phyloP scores from a whole-genome alignment of 2,329 filamentous ascomycete species.

The Coniochaeta ligniaria region DNA sequence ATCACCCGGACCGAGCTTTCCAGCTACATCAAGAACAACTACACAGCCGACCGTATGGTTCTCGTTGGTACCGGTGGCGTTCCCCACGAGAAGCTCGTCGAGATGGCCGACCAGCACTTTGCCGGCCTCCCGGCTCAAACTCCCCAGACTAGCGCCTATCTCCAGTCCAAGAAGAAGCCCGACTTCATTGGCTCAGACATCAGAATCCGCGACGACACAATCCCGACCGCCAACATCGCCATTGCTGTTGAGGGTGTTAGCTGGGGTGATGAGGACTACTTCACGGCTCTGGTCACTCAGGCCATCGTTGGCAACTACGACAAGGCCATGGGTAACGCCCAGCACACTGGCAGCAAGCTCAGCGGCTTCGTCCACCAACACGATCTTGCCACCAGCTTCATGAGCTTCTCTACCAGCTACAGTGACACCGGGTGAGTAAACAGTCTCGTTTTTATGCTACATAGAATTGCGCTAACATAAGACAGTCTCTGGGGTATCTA shows the following conservation, averaged over 20 bases:
- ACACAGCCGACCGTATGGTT: constrained; percentile 99
- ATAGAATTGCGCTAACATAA: neutral
- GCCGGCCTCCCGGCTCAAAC: constrained; percentile 67
- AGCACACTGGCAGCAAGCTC: constrained; percentile 97
- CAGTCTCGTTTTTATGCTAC: neutral
- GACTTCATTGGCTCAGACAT: constrained; percentile 97
- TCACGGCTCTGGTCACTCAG: constrained; percentile 94
- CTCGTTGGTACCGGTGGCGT: constrained; percentile 92
- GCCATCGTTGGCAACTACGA: constrained; percentile 99
- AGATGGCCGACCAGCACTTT: constrained; percentile 96
- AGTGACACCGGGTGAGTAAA: constrained; percentile 87
- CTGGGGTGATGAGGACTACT: constrained; percentile 99
- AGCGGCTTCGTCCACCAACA: constrained; percentile 91
- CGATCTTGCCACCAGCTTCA: constrained; percentile 98
- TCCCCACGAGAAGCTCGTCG: constrained; percentile 88
- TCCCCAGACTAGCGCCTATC: constrained; percentile 65
- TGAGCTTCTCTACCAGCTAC: constrained; percentile 99
- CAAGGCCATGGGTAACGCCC: constrained; percentile 94
- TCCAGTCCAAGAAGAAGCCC: constrained; percentile 78
- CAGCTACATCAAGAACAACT: constrained; percentile 99
- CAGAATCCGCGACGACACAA: constrained; percentile 89
- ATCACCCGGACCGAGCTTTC: constrained; percentile 86
- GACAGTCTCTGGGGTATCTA: constrained; percentile 98
- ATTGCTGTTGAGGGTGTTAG: constrained; percentile 98
- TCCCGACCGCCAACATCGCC: constrained; percentile 94